phyloP scores from a whole-genome alignment of 1,284 basidiomycete genomes.

The Farysia itapuensis region DNA sequence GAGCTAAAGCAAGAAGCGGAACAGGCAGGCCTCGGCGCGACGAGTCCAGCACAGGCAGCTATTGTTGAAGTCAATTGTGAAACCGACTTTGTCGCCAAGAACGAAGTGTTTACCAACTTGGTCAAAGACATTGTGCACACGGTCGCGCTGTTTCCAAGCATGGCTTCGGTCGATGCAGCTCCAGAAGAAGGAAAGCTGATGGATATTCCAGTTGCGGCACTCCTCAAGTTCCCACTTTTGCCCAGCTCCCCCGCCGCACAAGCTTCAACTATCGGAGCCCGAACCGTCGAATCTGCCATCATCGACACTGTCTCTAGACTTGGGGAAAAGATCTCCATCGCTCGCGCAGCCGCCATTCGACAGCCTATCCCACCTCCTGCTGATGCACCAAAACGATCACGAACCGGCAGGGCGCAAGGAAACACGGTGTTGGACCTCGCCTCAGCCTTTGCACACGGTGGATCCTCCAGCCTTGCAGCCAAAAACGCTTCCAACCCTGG shows the following conservation, averaged over 20 bases:
- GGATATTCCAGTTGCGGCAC: slow-evolving; percentile 27
- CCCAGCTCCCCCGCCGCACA: slow-evolving; percentile 42
- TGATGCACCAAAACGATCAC: slow-evolving; percentile 26
- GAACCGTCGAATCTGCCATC: slow-evolving; percentile 74
- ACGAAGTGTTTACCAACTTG: slow-evolving; percentile 77
- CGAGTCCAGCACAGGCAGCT: slow-evolving; percentile 66
- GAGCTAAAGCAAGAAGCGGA: slow-evolving; percentile 57
- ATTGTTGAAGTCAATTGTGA: slow-evolving; percentile 95
- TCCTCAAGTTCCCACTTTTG: slow-evolving; percentile 58
- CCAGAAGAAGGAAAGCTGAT: slow-evolving; percentile 1
- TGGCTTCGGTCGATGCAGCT: slow-evolving; percentile 5
- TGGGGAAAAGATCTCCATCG: slow-evolving; percentile 83
- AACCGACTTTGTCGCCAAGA: slow-evolving; percentile 92
- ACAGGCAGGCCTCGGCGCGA: slow-evolving; percentile 43
- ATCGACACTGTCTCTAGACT: slow-evolving; percentile 78
- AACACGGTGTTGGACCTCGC: slow-evolving; percentile 62
- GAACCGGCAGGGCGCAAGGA: slow-evolving; percentile 1
- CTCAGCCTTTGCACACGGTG: slow-evolving; percentile 77
- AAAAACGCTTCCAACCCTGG: slow-evolving; percentile 62
- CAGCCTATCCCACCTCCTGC: slow-evolving; percentile 62
- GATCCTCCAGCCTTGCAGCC: slow-evolving; percentile 56
- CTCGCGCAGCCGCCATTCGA: slow-evolving; percentile 73
- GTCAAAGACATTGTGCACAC: slow-evolving; percentile 82
- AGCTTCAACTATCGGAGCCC: slow-evolving; percentile 54
- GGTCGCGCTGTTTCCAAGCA: slow-evolving; percentile 75